phyloP scores from a whole-genome alignment of 1,139 yeast species.

The Geotrichum macrosporum region DNA sequence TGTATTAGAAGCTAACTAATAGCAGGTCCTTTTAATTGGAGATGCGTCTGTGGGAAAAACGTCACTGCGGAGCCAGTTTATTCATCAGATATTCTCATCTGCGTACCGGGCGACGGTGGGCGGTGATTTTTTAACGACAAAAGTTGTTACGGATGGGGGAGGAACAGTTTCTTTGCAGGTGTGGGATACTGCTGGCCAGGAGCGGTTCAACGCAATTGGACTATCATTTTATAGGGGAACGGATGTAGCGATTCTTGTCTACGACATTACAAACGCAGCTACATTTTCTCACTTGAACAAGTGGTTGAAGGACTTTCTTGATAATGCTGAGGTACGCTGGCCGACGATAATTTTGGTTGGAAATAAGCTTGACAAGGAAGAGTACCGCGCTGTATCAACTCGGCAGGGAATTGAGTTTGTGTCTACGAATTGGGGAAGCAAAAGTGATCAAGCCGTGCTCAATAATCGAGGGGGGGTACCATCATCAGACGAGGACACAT shows the following conservation, averaged over 20 bases:
- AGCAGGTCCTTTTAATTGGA: constrained; percentile 51
- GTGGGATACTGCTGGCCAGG: constrained; percentile 70
- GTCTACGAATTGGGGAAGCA: constrained; percentile 17
- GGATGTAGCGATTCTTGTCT: constrained; percentile 54
- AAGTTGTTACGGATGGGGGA: constrained; percentile 32
- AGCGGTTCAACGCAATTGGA: constrained; percentile 55
- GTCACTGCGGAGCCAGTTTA: constrained; percentile 54
- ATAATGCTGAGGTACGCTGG: constrained; percentile 47
- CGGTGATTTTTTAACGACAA: constrained; percentile 54
- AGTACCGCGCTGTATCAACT: constrained; percentile 24
- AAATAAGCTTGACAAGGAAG: constrained; percentile 46
- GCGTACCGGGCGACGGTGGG: constrained; percentile 62
- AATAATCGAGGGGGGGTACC: not conserved
- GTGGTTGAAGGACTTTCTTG: constrained; percentile 52
- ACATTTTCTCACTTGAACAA: constrained; percentile 48
- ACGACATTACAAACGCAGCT: constrained; percentile 53
- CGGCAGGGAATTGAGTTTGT: constrained; percentile 28
- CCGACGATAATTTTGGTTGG: constrained; percentile 56
- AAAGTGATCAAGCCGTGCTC: constrained; percentile 14
- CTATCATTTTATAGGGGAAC: constrained; percentile 60
- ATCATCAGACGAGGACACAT: constrained; percentile 8
- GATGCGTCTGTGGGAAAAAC: constrained; percentile 64
- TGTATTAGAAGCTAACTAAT: not conserved
- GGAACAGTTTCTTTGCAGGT: constrained; percentile 47
- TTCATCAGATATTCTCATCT: constrained; percentile 54